These are phyloP conservation scores for Spencermartinsiella ligniputridi DNA, from an alignment of 1,139 yeast genomes.

Conservation along the genomic window DNA sequence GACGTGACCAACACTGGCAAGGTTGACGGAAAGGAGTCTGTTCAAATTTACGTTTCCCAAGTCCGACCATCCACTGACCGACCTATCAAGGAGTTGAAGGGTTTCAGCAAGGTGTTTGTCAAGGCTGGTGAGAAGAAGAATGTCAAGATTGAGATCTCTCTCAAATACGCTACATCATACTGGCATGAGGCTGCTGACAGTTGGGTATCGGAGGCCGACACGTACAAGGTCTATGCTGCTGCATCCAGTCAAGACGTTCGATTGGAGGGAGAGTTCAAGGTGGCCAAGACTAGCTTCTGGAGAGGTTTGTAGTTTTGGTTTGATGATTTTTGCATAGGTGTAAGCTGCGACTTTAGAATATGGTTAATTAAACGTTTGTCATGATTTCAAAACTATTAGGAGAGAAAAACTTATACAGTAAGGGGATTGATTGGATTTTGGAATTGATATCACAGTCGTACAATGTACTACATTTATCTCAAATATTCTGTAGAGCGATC, in stretches of 20 bases:
- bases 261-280: constrained; percentile 25
- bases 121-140: constrained; percentile 40
- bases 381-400: neutral
- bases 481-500: no score
- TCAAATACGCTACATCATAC: constrained; percentile 51
- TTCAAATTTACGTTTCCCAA: constrained; percentile 45
- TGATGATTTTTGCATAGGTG: neutral
- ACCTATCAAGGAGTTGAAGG: constrained; percentile 57
- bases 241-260: constrained; percentile 33
- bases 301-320: constrained; percentile 20
- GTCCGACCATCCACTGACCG: constrained; percentile 41
- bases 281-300: constrained; percentile 28
- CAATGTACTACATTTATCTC: no score
- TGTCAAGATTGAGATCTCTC: constrained; percentile 36
- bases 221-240: constrained; percentile 47
- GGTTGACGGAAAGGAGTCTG: constrained; percentile 42
- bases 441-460: no score
- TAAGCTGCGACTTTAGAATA: neutral
- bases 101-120: constrained; percentile 46
- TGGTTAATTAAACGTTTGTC: no score
- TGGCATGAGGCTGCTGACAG: constrained; percentile 46
- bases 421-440: no score
- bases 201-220: constrained; percentile 51
- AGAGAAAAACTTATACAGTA: neutral
- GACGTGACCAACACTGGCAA: constrained; percentile 43